Evolutionary conservation across 441 rosid species (phyloP).

Genomic region (Adansonia madagascariensis): DNA sequence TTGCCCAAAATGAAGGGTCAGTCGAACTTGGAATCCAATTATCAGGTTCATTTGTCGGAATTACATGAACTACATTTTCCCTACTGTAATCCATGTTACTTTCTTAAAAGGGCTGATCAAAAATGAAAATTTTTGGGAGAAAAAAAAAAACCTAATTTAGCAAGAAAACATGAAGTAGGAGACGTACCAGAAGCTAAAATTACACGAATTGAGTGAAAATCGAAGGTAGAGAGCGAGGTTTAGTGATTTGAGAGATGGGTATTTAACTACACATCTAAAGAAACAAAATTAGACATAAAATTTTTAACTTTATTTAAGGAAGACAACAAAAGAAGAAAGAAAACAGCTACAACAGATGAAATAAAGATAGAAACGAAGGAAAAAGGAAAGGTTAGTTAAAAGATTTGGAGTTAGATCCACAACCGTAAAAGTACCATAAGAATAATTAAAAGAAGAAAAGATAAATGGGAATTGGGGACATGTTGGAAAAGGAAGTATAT

Average conservation of each 20-base stretch:
- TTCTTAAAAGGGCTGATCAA: background rate
- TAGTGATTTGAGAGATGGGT: constrained; percentile 37
- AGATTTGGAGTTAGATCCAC: constrained; percentile 21
- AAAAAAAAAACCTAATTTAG: constrained; percentile 36
- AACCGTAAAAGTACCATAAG: background rate
- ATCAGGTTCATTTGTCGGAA: constrained; percentile 52
- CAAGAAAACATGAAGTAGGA: constrained; percentile 5
- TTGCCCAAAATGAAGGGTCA: constrained; percentile 70
- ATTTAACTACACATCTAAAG: constrained; percentile 28
- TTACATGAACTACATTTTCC: constrained; percentile 70
- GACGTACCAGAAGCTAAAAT: constrained; percentile 27
- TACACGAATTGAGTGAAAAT: constrained; percentile 17
- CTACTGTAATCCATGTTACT: constrained; percentile 57
- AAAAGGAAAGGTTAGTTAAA: background rate
- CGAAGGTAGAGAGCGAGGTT: constrained; percentile 29
- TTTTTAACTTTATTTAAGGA: background rate
- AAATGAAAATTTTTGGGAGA: background rate
- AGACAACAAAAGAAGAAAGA: background rate
- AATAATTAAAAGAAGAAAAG: background rate
- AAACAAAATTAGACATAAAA: constrained; percentile 17
- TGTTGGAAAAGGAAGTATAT: background rate
- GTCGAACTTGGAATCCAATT: constrained; percentile 55
- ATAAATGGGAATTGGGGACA: background rate
- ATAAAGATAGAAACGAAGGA: background rate
- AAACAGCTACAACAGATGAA: constrained; percentile 12